Evolutionary conservation across 75 land plant genomes (phyloP), one percentile per base, ranked within the genome.

Genomic region (Pseudotsuga menziesii): DNA sequence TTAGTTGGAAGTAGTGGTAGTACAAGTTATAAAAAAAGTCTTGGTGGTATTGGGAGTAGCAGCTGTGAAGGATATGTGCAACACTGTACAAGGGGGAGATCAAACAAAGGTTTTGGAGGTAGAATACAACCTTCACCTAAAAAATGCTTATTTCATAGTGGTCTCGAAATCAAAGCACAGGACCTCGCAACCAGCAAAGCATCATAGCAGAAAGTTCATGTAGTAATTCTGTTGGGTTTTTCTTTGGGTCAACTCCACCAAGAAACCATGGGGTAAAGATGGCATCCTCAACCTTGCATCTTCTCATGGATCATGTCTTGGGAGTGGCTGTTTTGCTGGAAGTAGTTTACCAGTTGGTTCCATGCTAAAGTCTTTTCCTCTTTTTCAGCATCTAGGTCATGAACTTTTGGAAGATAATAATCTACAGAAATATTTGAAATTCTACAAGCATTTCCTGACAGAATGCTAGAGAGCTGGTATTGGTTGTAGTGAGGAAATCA

Each of bases 301-400:
- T 76, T 91, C 97, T 57, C 89, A 81, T 79, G 86, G 85, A 52
- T 71, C 76, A 60, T 56, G 74, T 57, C 75, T 79, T 57, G 78
- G 70, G 20, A 72, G 77, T 79, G 87, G 91, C 32, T 74, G 61
- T 78, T 62, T 84, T 52, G 80, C 85, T 62, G 89, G 91, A 19
- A 83, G 90, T 71, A 91, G 99, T 81, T 93, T 98, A 64, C 93
- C 97, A 5, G 94, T 93, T 44, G 96, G 98, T 61, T 97, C 99
- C 19, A 23, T 90, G 81, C 96, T 94, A 58, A 97, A 93, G 58
- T 77, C 95, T 57, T 92, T 97, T 70, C 96, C 96, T 39, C 92
- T 83, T 56, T 94, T 95, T 78, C 99, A 95, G 75, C 99, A 97
- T 86, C 99, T 98, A 56, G 93, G 98, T 73, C 98, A 95, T 88